Evolutionary conservation across 1,284 basidiomycete species (phyloP).

Genomic region (Puccinia hordei): DNA sequence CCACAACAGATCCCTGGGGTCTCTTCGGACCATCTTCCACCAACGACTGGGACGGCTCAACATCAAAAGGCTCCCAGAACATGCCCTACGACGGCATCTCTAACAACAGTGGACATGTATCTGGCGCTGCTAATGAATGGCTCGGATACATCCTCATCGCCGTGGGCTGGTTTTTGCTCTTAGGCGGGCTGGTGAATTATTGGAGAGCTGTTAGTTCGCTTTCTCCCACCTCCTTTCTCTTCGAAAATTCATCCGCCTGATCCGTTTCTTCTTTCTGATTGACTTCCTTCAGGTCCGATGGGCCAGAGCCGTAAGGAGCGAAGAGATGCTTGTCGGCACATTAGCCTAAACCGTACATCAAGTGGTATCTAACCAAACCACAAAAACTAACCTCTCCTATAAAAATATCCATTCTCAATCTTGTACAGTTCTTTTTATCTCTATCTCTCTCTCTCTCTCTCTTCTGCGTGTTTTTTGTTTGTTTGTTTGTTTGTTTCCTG

Average conservation of each 20-base stretch:
- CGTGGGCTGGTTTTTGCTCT: slow-evolving; percentile 69
- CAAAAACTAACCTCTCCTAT: neutral
- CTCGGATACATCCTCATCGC: slow-evolving; percentile 87
- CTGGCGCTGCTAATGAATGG: slow-evolving; percentile 70
- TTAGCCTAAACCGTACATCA: slow-evolving; percentile 17
- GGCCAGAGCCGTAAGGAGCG: slow-evolving; percentile 39
- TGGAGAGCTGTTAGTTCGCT: slow-evolving; percentile 65
- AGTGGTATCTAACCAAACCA: neutral
- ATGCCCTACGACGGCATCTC: slow-evolving; percentile 58
- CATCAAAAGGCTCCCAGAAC: slow-evolving; percentile 58
- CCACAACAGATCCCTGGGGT: slow-evolving; percentile 36
- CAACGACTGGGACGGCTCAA: slow-evolving; percentile 57
- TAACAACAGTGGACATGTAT: slow-evolving; percentile 57
- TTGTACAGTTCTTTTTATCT: neutral
- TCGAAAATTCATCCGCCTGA: neutral
- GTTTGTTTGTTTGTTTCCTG: neutral
- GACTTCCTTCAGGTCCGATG: slow-evolving; percentile 35
- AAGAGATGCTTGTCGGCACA: slow-evolving; percentile 20
- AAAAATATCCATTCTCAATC: slow-evolving; percentile 1
- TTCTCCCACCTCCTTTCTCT: neutral
- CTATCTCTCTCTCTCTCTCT: neutral
- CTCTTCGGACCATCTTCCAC: slow-evolving; percentile 56
- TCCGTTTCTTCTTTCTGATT: neutral
- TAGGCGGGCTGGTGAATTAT: slow-evolving; percentile 76
- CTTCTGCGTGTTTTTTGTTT: neutral